A percentile compares a stretch with the other conserved stretches of the same genome.
Conservation (phyloP, 805 yeast species). For the Pichia exigua region DNA sequence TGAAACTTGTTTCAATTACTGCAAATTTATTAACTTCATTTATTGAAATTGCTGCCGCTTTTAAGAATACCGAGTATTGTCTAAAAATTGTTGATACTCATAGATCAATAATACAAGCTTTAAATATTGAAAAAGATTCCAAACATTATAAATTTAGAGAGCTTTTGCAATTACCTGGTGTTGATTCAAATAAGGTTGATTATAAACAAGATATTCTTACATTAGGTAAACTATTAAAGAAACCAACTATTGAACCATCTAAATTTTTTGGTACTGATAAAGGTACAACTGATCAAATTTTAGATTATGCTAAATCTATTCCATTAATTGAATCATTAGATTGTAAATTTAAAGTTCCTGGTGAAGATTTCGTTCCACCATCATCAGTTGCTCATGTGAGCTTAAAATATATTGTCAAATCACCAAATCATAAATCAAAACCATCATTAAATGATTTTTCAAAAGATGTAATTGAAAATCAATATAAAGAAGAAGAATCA, state of each 20-base stretch:
- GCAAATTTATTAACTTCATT: slow-evolving; percentile 64
- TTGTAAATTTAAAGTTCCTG: slow-evolving; percentile 78
- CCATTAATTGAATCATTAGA: slow-evolving; percentile 63
- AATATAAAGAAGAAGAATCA: slow-evolving; percentile 49
- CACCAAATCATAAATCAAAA: slow-evolving; percentile 58
- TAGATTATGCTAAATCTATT: slow-evolving; percentile 53
- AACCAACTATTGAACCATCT: slow-evolving; percentile 46
- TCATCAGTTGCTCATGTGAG: slow-evolving; percentile 67
- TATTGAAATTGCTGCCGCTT: slow-evolving; percentile 72
- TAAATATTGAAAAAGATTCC: slow-evolving; percentile 34
- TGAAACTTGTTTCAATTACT: slow-evolving; percentile 52
- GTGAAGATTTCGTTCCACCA: slow-evolving; percentile 68
- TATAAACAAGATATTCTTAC: slow-evolving; percentile 47
- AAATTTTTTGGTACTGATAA: slow-evolving; percentile 45
- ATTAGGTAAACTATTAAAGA: slow-evolving; percentile 61
- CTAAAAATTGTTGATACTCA: slow-evolving; percentile 55
- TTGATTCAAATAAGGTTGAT: slow-evolving; percentile 42
- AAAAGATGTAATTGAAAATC: slow-evolving; percentile 25
- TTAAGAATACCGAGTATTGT: slow-evolving; percentile 65
- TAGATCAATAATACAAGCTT: slow-evolving; percentile 70
- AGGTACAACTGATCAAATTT: slow-evolving; percentile 32
- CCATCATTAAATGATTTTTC: slow-evolving; percentile 37
- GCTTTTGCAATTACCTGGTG: slow-evolving; percentile 75
- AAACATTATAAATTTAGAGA: slow-evolving; percentile 45
- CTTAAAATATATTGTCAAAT: slow-evolving; percentile 66